Evolutionary conservation across 2,329 filamentous ascomycete species (phyloP).

Genomic region (Gnomoniopsis sp.): DNA sequence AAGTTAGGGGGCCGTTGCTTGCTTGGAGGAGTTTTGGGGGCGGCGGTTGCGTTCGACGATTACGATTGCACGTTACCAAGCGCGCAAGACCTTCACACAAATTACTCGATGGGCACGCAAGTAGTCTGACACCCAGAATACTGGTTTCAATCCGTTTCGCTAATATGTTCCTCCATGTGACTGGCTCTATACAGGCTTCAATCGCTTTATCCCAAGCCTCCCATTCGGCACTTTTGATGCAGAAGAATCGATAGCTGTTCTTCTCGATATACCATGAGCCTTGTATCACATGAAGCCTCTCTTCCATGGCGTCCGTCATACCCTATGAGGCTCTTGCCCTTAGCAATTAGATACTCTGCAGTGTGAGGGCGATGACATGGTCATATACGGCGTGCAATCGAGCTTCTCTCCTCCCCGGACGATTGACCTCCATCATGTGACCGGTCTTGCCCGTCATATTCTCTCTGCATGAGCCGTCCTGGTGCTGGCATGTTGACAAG

Average conservation of each 20-base stretch:
- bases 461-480: background rate
- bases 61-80: background rate
- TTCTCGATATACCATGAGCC: no score
- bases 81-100: background rate
- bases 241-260: background rate
- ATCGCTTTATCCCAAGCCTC: background rate
- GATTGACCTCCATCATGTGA: background rate
- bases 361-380: background rate
- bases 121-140: background rate
- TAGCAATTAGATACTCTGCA: background rate
- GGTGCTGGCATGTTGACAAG: background rate
- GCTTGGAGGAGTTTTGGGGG: background rate
- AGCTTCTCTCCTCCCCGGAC: background rate
- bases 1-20: background rate
- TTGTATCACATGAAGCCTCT: background rate
- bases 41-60: no score
- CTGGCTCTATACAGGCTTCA: background rate
- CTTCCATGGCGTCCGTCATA: background rate
- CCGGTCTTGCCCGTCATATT: background rate
- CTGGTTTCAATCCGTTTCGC: background rate
- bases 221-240: background rate
- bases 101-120: background rate
- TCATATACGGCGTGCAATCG: background rate
- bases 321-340: background rate
- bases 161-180: background rate